Percentiles rank a stretch among this genome's conserved stretches.
Conservation (phyloP, 1,284 basidiomycete species). For the Sporisorium sorghi region DNA sequence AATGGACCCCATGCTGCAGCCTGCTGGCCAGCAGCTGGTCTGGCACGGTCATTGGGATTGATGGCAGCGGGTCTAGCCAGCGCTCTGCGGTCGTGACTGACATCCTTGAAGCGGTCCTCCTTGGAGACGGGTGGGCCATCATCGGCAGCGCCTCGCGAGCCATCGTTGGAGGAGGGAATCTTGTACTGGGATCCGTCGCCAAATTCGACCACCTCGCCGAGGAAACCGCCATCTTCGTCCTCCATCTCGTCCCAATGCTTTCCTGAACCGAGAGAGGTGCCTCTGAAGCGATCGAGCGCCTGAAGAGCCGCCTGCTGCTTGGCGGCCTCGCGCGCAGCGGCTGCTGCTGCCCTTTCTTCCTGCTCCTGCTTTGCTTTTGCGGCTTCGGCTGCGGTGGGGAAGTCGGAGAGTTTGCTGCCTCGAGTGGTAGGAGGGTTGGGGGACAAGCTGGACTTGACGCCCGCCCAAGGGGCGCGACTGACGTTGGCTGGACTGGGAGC, state of each 20-base stretch:
- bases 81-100: conserved; percentile 60
- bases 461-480: conserved; percentile 58
- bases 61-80: conserved; percentile 4
- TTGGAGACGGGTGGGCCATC: conserved; percentile 53
- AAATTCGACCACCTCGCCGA: conserved; percentile 68
- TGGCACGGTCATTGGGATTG: conserved; percentile 21
- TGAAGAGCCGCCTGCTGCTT: conserved; percentile 54
- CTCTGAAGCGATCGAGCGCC: conserved; percentile 65
- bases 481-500: conserved; percentile 41
- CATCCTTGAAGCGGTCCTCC: conserved; percentile 65
- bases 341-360: conserved; percentile 58
- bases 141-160: conserved; percentile 20
- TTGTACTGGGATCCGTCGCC: conserved; percentile 68
- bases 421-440: conserved; percentile 24
- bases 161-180: conserved; percentile 50
- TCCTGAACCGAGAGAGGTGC: conserved; percentile 50
- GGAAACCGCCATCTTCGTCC: conserved; percentile 61
- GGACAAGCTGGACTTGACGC: conserved; percentile 40
- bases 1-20: conserved; percentile 27
- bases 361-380: conserved; percentile 59
- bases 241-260: conserved; percentile 69
- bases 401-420: conserved; percentile 53
- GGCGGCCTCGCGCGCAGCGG: conserved; percentile 57
- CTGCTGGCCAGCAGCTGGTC: conserved; percentile 17
- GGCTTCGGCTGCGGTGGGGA: conserved; percentile 67